phyloP scores from a whole-genome alignment of 768 basidiomycete species.

The Pleurotus tuoliensis region DNA sequence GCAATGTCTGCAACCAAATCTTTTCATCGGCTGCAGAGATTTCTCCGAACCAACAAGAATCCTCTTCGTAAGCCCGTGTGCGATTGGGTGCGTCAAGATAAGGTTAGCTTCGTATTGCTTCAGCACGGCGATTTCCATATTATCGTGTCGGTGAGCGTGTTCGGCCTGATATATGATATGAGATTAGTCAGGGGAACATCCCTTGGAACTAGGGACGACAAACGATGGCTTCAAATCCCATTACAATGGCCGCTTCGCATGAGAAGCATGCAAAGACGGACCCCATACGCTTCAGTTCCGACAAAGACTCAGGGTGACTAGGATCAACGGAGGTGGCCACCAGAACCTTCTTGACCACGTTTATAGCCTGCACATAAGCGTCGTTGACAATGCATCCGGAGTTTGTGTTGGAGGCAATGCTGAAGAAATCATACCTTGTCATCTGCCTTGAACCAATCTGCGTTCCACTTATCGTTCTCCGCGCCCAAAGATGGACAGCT shows the following conservation, averaged over 20 bases:
- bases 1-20: constrained; percentile 57
- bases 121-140: constrained; percentile 38
- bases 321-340: constrained; percentile 24
- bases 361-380: constrained; percentile 38
- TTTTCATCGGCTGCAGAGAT: constrained; percentile 27
- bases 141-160: constrained; percentile 62
- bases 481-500: constrained; percentile 35
- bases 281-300: constrained; percentile 19
- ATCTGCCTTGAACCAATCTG: constrained; percentile 54
- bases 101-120: constrained; percentile 14
- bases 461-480: constrained; percentile 39
- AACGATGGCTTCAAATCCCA: constrained; percentile 47
- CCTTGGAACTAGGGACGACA: constrained; percentile 14
- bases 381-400: background rate
- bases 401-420: background rate
- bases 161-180: constrained; percentile 39
- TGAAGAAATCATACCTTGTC: constrained; percentile 36
- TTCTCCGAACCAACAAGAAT: constrained; percentile 14
- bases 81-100: constrained; percentile 16
- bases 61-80: constrained; percentile 16
- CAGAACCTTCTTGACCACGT: constrained; percentile 36
- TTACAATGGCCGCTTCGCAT: constrained; percentile 44
- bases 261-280: constrained; percentile 40
- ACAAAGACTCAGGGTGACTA: constrained; percentile 20
- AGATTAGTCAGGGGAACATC: background rate